Conservation (phyloP, 208 protist genomes). For the Wallacemonas rigidus region DNA sequence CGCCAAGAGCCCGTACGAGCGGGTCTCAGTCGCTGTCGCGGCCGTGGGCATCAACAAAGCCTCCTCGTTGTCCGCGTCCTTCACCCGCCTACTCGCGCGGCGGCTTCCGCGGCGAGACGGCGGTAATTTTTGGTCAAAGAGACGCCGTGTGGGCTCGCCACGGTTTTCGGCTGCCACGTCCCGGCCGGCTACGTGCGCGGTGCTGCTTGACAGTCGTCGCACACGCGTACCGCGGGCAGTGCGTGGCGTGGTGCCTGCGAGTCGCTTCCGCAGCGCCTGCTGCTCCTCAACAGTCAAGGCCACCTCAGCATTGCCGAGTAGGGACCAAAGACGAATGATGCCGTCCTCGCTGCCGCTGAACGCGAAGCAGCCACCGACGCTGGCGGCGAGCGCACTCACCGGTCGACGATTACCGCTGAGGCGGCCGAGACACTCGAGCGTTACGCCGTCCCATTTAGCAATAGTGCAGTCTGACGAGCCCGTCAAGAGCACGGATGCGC, state of each 20-base stretch:
- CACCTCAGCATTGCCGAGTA: slow-evolving; percentile 45
- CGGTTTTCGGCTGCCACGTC: background rate
- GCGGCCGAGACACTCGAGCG: slow-evolving; percentile 48
- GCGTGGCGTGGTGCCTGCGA: background rate
- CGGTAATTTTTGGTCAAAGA: slow-evolving; percentile 1
- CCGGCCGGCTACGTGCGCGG: background rate
- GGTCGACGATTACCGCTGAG: slow-evolving; percentile 41
- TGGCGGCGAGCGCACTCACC: slow-evolving; percentile 49
- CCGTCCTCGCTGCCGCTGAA: slow-evolving; percentile 78
- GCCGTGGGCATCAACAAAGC: slow-evolving; percentile 16
- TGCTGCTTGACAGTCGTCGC: slow-evolving; percentile 1
- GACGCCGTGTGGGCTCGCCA: slow-evolving; percentile 6
- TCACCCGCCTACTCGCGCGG: background rate
- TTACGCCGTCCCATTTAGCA: slow-evolving; percentile 60
- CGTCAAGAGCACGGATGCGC: slow-evolving; percentile 50
- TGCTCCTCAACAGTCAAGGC: slow-evolving; percentile 35
- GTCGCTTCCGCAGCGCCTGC: slow-evolving; percentile 13
- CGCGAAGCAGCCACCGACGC: slow-evolving; percentile 44
- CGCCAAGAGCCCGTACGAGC: slow-evolving; percentile 16
- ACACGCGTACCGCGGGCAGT: background rate
- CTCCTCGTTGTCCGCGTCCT: slow-evolving; percentile 21
- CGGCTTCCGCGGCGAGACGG: slow-evolving; percentile 6
- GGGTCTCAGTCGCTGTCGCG: slow-evolving; percentile 4
- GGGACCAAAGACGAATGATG: slow-evolving; percentile 63
- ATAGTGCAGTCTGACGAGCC: slow-evolving; percentile 66